Base-by-base conservation (phyloP, 768 basidiomycete genomes). In the Boletus rubroflammeus region DNA sequence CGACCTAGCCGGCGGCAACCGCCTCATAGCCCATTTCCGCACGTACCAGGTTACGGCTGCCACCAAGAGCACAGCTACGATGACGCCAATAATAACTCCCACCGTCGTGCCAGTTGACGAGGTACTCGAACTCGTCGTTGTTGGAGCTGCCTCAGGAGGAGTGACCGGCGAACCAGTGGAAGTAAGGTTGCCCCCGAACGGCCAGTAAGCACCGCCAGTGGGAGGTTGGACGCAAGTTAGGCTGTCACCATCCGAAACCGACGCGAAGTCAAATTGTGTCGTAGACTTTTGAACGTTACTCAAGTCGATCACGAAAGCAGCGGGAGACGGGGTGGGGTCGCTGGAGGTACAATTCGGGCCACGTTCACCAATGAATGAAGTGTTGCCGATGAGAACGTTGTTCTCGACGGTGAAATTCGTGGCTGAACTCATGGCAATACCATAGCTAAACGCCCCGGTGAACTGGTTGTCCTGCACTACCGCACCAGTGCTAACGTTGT, bases 371-470 rank as follows among this genome's bases (percentile, higher is more conserved):
- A 91, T 83, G 70, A 90, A 90, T 7, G 86, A 82, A 7, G 84
- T 86, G 66, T 90, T 90, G 13, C 83, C 86, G 7, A 80, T 49
- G 35, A 91, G 72, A 8, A 67, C 51, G 65, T 90, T 92, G 61
- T 76, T 75, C 50, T 80, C 70, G 34, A 92, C 75, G 0, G 82
- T 86, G 66, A 90, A 91, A 65, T 87, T 83, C 14, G 64, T 60
- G 7, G 84, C 83, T 8, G 84, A 82, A 43, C 77, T 78, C 46
- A 86, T 75, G 21, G 82, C 90, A 3, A 92, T 81, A 23, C 78
- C 89, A 60, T 85, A 91, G 52, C 83, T 83, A 62, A 92, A 88
- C 9, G 86, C 85, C 6, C 85, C 86, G 11, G 79, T 78, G 21
- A 88, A 63, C 29, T 67, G 68, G 67, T 91, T 90, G 64, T 80